Percentiles rank a stretch among this genome's conserved stretches.
Evolutionary conservation across 768 basidiomycete genomes (phyloP).

Genomic region (Crassisporium funariophilum): DNA sequence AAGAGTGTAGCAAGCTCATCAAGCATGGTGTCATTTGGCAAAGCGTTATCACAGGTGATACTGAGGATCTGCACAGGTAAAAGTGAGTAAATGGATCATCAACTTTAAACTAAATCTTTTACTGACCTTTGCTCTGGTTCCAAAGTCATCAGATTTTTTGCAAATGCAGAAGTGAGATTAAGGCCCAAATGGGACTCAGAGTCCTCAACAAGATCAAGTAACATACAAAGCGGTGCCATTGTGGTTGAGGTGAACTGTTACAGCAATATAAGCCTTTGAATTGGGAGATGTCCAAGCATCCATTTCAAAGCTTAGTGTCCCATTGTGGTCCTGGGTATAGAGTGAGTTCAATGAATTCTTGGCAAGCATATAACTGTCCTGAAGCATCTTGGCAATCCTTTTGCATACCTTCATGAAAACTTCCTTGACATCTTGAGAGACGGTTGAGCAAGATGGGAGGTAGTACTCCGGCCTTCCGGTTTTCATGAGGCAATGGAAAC

Average conservation of each 20-base stretch:
- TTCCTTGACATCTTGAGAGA: conserved; percentile 25
- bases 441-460: conserved; percentile 31
- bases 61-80: conserved; percentile 23
- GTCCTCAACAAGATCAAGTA: conserved; percentile 42
- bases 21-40: conserved; percentile 38
- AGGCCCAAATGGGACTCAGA: conserved; percentile 31
- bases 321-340: conserved; percentile 3
- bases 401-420: conserved; percentile 18
- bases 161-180: conserved; percentile 36
- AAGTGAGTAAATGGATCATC: neutral
- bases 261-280: conserved; percentile 30
- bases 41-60: conserved; percentile 37
- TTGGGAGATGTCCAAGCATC: conserved; percentile 39
- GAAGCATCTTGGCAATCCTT: conserved; percentile 28
- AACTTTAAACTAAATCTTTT: conserved; percentile 3
- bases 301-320: conserved; percentile 11
- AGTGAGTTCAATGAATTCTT: neutral
- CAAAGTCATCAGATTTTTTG: conserved; percentile 34
- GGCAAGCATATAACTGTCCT: conserved; percentile 14
- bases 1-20: conserved; percentile 24
- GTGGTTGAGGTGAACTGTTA: conserved; percentile 34
- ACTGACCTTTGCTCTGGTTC: conserved; percentile 34
- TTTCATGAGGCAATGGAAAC: conserved; percentile 32
- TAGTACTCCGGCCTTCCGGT: conserved; percentile 33
- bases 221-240: conserved; percentile 26